Evolutionary conservation across 306 rosid species (phyloP), one percentile per base, ranked within the genome.

Genomic region (Luffa aegyptiaca): DNA sequence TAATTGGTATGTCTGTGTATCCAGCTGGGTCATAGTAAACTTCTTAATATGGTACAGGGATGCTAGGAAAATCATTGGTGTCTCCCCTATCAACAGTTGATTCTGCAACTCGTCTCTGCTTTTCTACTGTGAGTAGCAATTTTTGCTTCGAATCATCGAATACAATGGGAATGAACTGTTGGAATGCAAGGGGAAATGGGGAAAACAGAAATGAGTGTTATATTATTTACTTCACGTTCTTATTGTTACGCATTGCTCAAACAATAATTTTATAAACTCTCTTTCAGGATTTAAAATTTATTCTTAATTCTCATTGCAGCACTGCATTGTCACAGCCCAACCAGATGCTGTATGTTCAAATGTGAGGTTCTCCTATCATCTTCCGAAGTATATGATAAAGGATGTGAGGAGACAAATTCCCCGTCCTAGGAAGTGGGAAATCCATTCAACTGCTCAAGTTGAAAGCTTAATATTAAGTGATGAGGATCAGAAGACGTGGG

Each of bases 401-500:
- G 83, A 76, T 78, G 81, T 85, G 83, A 71, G 81, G 86, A 59
- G 88, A 65, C 71, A 85, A 74, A 78, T 44, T 79, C 76, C 11
- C 36, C 71, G 83, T 76, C 45, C 79, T 35, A 88, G 84, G 81
- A 85, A 89, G 82, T 89, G 93, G 98, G 78, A 20, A 56, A 58
- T 90, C 39, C 84, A 37, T 56, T 91, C 97, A 76, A 83, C 90
- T 31, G 77, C 84, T 37, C 89, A 88, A 85, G 82, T 75, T 84
- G 92, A 84, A 82, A 84, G 81, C 79, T 46, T 52, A 58, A 59
- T 81, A 78, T 84, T 87, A 66, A 85, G 82, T 37, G 80, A 86
- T 80, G 97, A 91, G 63, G 96, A 88, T 39, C 80, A 79, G 83
- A 85, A 85, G 83, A 85, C 64, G 82, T 92, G 96, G 94, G 97